Conservation (phyloP, 306 rosid species). For the Hippophae rhamnoides region DNA sequence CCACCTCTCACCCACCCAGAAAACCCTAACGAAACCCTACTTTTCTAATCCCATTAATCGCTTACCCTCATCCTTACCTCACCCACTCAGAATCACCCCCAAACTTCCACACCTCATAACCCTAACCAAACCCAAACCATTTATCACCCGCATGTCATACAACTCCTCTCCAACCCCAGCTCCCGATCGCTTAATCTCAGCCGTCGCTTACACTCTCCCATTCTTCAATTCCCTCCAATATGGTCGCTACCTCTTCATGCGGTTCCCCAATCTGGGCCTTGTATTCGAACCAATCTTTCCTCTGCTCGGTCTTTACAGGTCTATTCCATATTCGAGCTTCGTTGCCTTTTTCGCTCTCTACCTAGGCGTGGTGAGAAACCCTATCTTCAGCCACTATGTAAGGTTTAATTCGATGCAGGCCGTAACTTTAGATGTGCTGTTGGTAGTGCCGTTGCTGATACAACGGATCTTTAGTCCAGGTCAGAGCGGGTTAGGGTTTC, state of each 20-base stretch:
- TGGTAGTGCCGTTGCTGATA: constrained; percentile 58
- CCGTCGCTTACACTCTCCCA: constrained; percentile 72
- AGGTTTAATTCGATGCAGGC: constrained; percentile 91
- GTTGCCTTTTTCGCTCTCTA: constrained; percentile 87
- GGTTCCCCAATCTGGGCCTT: constrained; percentile 44
- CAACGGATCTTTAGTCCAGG: constrained; percentile 65
- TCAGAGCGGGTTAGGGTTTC: constrained; percentile 40
- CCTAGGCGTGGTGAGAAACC: constrained; percentile 74
- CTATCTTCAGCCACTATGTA: constrained; percentile 43
- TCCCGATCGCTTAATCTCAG: constrained; percentile 67
- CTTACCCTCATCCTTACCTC: not conserved
- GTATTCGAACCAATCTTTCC: constrained; percentile 72
- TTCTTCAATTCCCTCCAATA: constrained; percentile 90
- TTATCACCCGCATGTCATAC: constrained; percentile 43
- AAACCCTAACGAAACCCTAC: constrained; percentile 9
- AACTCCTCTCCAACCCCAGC: constrained; percentile 29
- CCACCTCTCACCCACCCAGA: constrained; percentile 17
- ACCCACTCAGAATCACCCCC: not conserved
- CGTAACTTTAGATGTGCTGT: constrained; percentile 66
- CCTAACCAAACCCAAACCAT: constrained; percentile 3
- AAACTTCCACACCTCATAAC: not conserved
- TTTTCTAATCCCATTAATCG: too few relatives aligned
- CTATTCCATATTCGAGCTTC: constrained; percentile 77
- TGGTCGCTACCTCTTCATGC: constrained; percentile 53
- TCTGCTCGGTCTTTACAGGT: constrained; percentile 51